Evolutionary conservation across 2,329 filamentous ascomycete genomes (phyloP), one percentile per base, ranked within the genome.

Genomic region (Teratosphaeria epicoccoides): DNA sequence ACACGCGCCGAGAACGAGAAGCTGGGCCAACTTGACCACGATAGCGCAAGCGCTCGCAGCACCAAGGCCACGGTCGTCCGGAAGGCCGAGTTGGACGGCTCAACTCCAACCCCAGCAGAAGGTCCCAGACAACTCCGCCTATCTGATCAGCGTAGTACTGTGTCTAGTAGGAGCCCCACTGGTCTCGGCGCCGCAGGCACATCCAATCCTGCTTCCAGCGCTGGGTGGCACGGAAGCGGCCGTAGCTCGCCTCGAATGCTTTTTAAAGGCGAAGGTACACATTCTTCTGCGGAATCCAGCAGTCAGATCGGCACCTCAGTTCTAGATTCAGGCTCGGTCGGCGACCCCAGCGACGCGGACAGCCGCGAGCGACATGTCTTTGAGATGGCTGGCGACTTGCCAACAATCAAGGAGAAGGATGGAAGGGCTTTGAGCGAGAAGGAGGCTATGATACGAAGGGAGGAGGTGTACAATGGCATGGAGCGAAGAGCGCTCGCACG

Each of bases 321-420:
- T 29, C 47, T 46, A 17, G 40, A n/a, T 2, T 28, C 33, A 14
- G n/a, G 33, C 14, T 26, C 52, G 33, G 12, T 25, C 12, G 46
- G 26, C 20, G 49, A 51, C 23, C 45, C 54, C 11, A 61, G 58
- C 54, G 63, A 64, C 49, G 63, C 61, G 9, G 62, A 66, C 46
- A 59, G 59, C 46, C 55, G 57, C 33, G 57, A 61, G 33, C 52
- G 56, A 12, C 54, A 57, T 11, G 49, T 76, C 7, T 73, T 67
- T 50, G 78, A 74, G 44, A 79, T 75, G 62, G 74, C 76, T 0
- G 79, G 79, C 1, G 77, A 78, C 9, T 75, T 81, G 63, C 76
- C 76, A 14, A 71, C 73, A 43, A 72, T 74, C 50, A 76, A 74
- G 54, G 72, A 76, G 62, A 73, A 73, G 46, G 73, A 70, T 47